Base-by-base conservation (phyloP, 306 rosid species). In the Psophocarpus tetragonolobus region DNA sequence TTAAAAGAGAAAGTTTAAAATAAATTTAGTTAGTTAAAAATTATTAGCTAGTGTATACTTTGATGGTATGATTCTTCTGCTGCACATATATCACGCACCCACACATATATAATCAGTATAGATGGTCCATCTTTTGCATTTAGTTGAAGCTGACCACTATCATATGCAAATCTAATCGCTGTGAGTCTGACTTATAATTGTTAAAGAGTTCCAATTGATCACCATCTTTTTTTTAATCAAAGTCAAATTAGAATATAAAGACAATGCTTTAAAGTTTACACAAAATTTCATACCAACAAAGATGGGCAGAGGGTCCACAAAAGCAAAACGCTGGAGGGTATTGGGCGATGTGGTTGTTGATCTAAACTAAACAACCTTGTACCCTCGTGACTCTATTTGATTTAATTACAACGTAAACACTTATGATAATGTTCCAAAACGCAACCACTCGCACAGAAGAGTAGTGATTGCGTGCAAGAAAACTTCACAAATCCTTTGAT, bases 391-490 rank as follows among this genome's bases (percentile, higher is more conserved):
- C 30, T 20, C 26, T 5, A 36, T 45, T 21, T 41, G 23, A n/a
- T 48, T 63, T 39, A 15, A 9, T 38, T 10, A 56, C 42, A 41
- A 21, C 39, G n/a, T n/a, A n/a, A n/a, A n/a, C n/a, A 4, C 66
- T 2, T 15, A 76, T 44, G 9, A 65, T 50, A 14, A 48, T 33
- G 51, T 20, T 23, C 51, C 51, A 5, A 50, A 51, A 26, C 73
- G 15, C 57, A 66, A 77, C 73, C 44, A 53, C 56, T 29, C 68
- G 13, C 0, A 21, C 10, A 24, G 0, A 35, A 20, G 0, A 35
- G 11, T 3, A 65, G 42, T 42, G 41, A 38, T 78, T 60, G 66
- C 80, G 87, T 83, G 81, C 73, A 83, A 83, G 86, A 78, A 75
- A 83, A n/a, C 81, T n/a, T 26, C 14, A 60, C 14, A 58, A 63